phyloP scores from a whole-genome alignment of 148 eudicot genomes.

The Rhododendron mucronatum region DNA sequence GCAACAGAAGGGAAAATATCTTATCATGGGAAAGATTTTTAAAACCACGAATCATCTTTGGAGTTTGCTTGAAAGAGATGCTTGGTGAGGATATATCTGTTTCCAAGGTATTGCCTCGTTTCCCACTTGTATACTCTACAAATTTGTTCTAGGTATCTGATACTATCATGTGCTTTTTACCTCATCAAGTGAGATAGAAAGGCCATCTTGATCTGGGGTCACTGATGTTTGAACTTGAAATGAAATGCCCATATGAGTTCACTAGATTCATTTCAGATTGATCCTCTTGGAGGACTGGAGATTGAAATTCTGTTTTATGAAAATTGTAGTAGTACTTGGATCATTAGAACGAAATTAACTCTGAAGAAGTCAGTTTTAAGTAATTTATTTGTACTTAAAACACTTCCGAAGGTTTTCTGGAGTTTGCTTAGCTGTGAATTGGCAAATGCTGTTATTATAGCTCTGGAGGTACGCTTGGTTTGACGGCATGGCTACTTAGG shows the following conservation, averaged over 20 bases:
- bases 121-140: not conserved
- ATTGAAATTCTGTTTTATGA: not conserved
- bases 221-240: not conserved
- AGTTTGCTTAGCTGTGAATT: not conserved
- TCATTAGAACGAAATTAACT: not conserved
- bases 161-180: not conserved
- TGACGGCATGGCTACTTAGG: not conserved
- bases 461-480: not conserved
- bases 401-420: not conserved
- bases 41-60: constrained; percentile 73
- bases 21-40: constrained; percentile 71
- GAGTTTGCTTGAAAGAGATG: constrained; percentile 66
- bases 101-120: constrained; percentile 43
- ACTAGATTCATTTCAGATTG: not conserved
- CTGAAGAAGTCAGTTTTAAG: not conserved
- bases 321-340: not conserved
- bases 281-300: not conserved
- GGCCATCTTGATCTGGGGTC: not conserved
- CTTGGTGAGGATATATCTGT: constrained; percentile 46
- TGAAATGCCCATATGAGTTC: not conserved
- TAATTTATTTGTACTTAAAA: not conserved
- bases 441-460: not conserved
- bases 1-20: constrained; percentile 79
- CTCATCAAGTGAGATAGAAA: not conserved
- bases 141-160: not conserved